Evolutionary conservation across 2,329 filamentous ascomycete species (phyloP).

Genomic region (Exophiala sp.): DNA sequence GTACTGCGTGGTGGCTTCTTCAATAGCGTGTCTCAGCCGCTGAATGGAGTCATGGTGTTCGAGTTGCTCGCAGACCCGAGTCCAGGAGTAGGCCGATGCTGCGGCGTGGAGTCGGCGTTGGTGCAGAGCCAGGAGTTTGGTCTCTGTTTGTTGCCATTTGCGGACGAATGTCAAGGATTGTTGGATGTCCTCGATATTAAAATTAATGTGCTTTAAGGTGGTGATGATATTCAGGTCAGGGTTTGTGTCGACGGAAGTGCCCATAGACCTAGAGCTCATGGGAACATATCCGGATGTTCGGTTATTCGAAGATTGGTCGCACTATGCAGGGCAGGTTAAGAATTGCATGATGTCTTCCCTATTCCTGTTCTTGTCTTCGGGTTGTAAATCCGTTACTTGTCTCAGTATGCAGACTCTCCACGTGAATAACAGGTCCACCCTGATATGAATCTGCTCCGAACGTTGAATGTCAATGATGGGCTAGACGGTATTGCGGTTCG

Average conservation of each 20-base stretch:
- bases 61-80: neutral
- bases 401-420: no score
- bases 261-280: neutral
- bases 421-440: no score
- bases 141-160: neutral
- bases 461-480: no score
- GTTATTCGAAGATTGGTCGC: no score
- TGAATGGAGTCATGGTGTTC: neutral
- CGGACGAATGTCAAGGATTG: neutral
- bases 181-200: neutral
- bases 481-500: no score
- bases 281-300: neutral
- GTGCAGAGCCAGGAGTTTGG: constrained; percentile 65
- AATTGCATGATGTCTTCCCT: no score
- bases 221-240: constrained; percentile 12
- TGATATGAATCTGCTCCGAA: no score
- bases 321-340: no score
- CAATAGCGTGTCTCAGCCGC: neutral
- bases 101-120: constrained; percentile 69
- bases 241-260: neutral
- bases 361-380: no score
- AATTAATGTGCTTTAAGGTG: constrained; percentile 6
- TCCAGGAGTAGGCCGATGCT: constrained; percentile 50
- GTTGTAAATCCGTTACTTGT: no score
- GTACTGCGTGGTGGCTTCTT: neutral